Conservation (phyloP, 331 rosid genomes). For the Erythrophleum ivorense region DNA sequence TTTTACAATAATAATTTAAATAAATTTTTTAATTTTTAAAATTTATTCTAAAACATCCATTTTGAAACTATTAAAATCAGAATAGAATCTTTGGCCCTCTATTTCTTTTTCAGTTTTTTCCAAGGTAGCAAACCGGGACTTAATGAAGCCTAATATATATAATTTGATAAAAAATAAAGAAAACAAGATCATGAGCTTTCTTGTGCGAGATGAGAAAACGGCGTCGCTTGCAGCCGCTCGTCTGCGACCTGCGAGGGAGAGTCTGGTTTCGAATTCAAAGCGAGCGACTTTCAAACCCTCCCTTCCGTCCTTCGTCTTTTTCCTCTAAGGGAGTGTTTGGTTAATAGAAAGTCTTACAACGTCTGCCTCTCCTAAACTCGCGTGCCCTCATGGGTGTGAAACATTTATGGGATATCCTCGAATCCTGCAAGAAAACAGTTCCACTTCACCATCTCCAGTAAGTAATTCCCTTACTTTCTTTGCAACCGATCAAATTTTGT, state of each 20-base stretch:
- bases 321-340: no score
- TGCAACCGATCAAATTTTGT: neutral
- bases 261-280: neutral
- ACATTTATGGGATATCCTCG: slow-evolving; percentile 81
- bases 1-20: no score
- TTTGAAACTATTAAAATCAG: no score
- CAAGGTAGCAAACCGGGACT: no score
- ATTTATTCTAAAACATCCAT: no score
- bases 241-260: neutral
- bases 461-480: slow-evolving; percentile 9
- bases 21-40: no score
- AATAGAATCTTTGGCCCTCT: no score
- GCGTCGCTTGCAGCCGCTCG: neutral
- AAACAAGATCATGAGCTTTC: neutral
- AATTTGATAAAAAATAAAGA: no score
- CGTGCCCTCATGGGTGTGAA: slow-evolving; percentile 64
- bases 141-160: no score
- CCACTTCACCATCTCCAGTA: slow-evolving; percentile 79
- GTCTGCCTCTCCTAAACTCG: slow-evolving; percentile 1
- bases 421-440: slow-evolving; percentile 85
- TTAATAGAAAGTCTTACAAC: neutral
- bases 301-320: neutral
- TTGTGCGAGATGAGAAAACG: neutral
- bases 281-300: neutral
- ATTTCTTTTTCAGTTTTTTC: no score